phyloP scores from a whole-genome alignment of 106 monocot genomes.

The Gastrodia elata region DNA sequence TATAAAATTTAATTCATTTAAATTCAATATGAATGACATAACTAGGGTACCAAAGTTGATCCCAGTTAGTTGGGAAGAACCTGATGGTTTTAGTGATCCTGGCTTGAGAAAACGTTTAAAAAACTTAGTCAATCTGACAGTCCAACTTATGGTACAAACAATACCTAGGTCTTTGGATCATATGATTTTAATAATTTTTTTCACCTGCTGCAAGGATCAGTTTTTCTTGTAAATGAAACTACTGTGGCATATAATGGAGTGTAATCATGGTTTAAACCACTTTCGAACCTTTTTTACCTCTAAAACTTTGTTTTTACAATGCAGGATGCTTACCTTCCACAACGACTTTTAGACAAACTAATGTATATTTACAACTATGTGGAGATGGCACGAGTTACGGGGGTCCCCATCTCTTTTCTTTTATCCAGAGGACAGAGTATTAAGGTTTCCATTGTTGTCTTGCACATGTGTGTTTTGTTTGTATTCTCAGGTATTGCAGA shows the following conservation, averaged over 20 bases:
- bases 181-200: background rate
- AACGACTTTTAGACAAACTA: constrained; percentile 87
- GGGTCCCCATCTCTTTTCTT: constrained; percentile 94
- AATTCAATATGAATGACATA: background rate
- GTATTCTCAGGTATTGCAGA: background rate
- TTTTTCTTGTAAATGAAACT: background rate
- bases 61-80: background rate
- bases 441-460: constrained; percentile 40
- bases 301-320: constrained; percentile 8
- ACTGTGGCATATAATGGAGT: background rate
- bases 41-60: background rate
- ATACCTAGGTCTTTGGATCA: background rate
- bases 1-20: background rate
- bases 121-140: background rate
- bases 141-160: background rate
- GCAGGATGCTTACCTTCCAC: constrained; percentile 99
- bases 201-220: background rate
- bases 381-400: constrained; percentile 98
- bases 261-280: background rate
- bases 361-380: constrained; percentile 99
- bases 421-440: constrained; percentile 97
- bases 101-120: background rate
- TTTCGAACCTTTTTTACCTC: background rate
- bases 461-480: background rate
- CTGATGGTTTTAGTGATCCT: background rate